Base-by-base conservation (phyloP, 805 yeast genomes). In the Wickerhamomyces sydowiorum region DNA sequence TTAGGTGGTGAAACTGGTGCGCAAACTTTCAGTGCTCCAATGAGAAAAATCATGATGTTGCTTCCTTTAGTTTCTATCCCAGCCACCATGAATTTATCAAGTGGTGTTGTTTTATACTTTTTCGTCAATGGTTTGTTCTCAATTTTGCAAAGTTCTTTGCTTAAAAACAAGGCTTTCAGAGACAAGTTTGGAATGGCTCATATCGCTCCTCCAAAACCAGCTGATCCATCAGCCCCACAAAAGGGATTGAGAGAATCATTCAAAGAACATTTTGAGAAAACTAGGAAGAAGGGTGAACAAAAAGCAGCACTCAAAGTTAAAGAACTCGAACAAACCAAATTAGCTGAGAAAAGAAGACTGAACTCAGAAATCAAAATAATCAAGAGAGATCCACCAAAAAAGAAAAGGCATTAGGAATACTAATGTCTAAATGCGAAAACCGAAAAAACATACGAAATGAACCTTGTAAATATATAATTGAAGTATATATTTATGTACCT, bases 1-100 rank as follows among this genome's bases (percentile, higher is more conserved):
- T 66, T 80, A 36, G 98, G 97, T 46, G 96, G 96, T 51, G 97
- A 91, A 60, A 84, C 93, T 12, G 97, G 96, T 39, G 82, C 86
- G 28, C 78, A 74, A 40, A 73, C 71, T 40, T 70, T 84, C 65
- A 68, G 76, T 46, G 84, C 87, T 1, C 73, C 72, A 33, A 72
- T 82, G 78, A 78, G 77, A 64, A 82, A 80, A 54, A 61, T 84
- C 19, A 75, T 91, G 69, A 78, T 82, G 31, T 70, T 75, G 34
- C 62, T 88, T 53, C 98, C 98, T 14, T 72, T 89, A 50, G 66
- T 82, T 24, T 88, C 96, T 4, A 82, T 91, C 47, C 80, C 90
- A n/a, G 78, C 91, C 51, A 91, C 97, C 4, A 86, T 85, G 84
- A 75, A 81, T 40, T 73, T 91, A 56, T 82, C 96, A 2, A 77